These are phyloP conservation scores for Tilletia caries DNA, from an alignment of 1,284 basidiomycete species.

Conservation along the genomic window DNA sequence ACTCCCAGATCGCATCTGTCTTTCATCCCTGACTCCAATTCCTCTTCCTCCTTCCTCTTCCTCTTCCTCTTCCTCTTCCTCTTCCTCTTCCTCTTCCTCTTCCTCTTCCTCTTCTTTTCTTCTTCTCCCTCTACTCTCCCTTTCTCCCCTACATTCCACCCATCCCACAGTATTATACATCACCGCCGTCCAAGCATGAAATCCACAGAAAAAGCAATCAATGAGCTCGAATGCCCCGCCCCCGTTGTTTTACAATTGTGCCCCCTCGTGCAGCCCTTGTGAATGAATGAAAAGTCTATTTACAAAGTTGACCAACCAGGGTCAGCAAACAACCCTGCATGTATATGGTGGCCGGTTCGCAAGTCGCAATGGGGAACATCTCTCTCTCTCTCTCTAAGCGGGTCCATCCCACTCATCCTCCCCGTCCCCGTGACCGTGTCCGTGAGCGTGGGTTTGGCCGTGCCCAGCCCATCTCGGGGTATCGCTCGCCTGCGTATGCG, in stretches of 20 bases:
- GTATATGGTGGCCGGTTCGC: not conserved
- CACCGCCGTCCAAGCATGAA: slow-evolving; percentile 22
- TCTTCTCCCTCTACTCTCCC: not conserved
- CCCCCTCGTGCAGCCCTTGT: too few species aligned
- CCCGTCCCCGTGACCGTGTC: too few species aligned
- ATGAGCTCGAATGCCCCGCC: not conserved
- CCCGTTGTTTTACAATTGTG: too few species aligned
- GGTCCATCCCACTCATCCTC: slow-evolving; percentile 3
- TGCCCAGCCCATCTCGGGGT: not conserved
- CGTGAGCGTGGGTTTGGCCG: too few species aligned
- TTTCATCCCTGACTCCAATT: not conserved
- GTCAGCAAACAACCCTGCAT: not conserved
- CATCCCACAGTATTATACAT: slow-evolving; percentile 25
- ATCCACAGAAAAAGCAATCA: not conserved
- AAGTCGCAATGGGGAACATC: not conserved
- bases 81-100: not conserved
- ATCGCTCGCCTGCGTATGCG: slow-evolving; percentile 6
- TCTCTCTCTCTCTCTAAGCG: not conserved
- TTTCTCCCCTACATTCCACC: not conserved
- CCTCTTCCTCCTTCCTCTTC: not conserved
- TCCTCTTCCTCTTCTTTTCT: not conserved
- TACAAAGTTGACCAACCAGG: too few species aligned
- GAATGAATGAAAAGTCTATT: too few species aligned
- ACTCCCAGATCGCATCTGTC: not conserved
- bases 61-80: not conserved